A percentile compares a stretch with the other conserved stretches of the same genome.
phyloP scores from a whole-genome alignment of 768 basidiomycete genomes.

The Boletus coccyginus region DNA sequence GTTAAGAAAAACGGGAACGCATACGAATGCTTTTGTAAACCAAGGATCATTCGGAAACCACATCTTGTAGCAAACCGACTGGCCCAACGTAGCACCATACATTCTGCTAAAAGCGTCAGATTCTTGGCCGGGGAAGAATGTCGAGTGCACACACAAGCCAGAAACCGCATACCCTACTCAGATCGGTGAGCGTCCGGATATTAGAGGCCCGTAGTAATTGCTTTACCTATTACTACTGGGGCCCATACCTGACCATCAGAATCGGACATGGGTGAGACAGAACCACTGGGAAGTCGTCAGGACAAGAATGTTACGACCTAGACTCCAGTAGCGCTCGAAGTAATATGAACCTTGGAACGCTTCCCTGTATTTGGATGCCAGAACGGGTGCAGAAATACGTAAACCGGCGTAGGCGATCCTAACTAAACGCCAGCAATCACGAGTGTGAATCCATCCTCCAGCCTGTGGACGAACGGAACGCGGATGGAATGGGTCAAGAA shows the following conservation, averaged over 20 bases:
- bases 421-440: no score
- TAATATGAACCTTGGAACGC: no score
- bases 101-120: neutral
- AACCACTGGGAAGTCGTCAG: no score
- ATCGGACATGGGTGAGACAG: no score
- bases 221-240: constrained; percentile 9
- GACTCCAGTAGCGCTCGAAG: no score
- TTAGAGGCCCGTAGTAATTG: no score
- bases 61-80: constrained; percentile 5
- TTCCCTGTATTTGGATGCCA: no score
- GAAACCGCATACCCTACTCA: constrained; percentile 3
- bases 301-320: neutral
- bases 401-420: no score
- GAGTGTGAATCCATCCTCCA: no score
- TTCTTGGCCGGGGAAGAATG: neutral
- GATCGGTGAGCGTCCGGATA: neutral
- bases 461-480: no score
- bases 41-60: constrained; percentile 6
- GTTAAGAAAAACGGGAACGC: neutral
- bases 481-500: no score
- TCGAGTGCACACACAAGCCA: neutral
- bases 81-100: constrained; percentile 9
- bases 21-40: constrained; percentile 2
- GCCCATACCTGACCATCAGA: neutral
- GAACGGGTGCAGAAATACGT: no score